Evolutionary conservation across 345 rosid species (phyloP), one percentile per base, ranked within the genome.

Genomic region (Psidium friedrichsthalianum): DNA sequence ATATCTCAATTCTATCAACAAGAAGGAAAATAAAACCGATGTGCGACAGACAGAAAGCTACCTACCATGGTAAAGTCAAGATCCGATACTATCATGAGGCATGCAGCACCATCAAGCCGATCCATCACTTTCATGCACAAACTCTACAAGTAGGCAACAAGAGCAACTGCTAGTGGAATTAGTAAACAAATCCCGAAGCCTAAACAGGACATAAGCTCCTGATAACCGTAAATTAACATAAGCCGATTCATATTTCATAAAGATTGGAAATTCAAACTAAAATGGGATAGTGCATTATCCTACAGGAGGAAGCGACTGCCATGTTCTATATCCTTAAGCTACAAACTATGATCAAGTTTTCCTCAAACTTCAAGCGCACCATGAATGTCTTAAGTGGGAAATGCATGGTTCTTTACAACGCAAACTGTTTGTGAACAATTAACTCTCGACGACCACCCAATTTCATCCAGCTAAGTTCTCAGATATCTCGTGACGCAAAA

Each of bases 11-110:
- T 69, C 80, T 36, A 24, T 51, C 80, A 36, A 69, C 80, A 69
- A 69, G 47, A 69, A 69, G 14, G 80, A 69, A 69, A 69, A 69
- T 69, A 22, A 56, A 78, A 40, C 13, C n/a, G 9, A 64, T 27
- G 24, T 49, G 44, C 20, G 61, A 2, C 64, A 21, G 58, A 29
- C 13, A 42, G 51, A 78, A 56, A 86, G 44, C 55, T 49, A 25
- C 58, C 83, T 84, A 95, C 98, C 97, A 95, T 90, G 4, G 99
- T 97, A 64, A 89, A 88, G 89, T 97, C 99, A 82, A 97, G 98
- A 90, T 95, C 98, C 9, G 98, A 89, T 55, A 97, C 98, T 25
- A 97, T 86, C 94, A 97, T 92, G 56, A 97, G 95, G 40, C 90
- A 92, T 44, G 96, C 95, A 86, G 95, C 86, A 74, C 90, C 94